Conservation (phyloP, 2,329 filamentous ascomycete genomes). For the Fusarium avenaceum region DNA sequence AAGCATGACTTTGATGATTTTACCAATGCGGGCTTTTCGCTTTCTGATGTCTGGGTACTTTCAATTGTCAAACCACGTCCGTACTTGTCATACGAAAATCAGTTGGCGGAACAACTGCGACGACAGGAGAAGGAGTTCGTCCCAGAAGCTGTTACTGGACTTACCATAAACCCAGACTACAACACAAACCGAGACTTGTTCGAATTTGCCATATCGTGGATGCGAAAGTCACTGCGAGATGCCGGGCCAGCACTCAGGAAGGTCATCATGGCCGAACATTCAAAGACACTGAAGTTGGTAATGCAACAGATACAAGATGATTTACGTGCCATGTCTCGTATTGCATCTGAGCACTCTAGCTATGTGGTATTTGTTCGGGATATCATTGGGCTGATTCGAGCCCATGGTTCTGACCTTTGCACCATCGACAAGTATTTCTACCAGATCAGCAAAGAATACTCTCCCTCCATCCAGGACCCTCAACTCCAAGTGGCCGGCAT, state of each 20-base stretch:
- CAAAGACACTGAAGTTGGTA: conserved; percentile 58
- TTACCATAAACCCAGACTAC: conserved; percentile 61
- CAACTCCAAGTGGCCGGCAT: conserved; percentile 69
- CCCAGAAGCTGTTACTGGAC: conserved; percentile 55
- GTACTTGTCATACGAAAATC: conserved; percentile 63
- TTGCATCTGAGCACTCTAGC: conserved; percentile 58
- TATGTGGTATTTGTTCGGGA: conserved; percentile 67
- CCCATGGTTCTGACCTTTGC: conserved; percentile 67
- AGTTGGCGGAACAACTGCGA: conserved; percentile 62
- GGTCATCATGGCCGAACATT: conserved; percentile 57
- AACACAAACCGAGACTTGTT: conserved; percentile 64
- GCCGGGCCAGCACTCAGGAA: conserved; percentile 54
- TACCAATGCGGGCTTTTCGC: conserved; percentile 59
- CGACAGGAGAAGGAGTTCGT: conserved; percentile 60
- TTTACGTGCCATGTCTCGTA: conserved; percentile 56
- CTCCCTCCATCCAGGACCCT: conserved; percentile 67
- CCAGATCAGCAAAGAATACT: conserved; percentile 68
- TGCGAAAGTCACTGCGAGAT: conserved; percentile 63
- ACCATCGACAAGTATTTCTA: conserved; percentile 69
- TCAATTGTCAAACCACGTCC: conserved; percentile 64
- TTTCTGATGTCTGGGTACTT: conserved; percentile 66
- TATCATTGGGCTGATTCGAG: conserved; percentile 67
- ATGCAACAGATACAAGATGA: conserved; percentile 70
- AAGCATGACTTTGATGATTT: conserved; percentile 63
- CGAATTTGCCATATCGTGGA: conserved; percentile 61